These are phyloP conservation scores for Candida methanosorbosa DNA, from an alignment of 805 yeast genomes.

Conservation along the genomic window DNA sequence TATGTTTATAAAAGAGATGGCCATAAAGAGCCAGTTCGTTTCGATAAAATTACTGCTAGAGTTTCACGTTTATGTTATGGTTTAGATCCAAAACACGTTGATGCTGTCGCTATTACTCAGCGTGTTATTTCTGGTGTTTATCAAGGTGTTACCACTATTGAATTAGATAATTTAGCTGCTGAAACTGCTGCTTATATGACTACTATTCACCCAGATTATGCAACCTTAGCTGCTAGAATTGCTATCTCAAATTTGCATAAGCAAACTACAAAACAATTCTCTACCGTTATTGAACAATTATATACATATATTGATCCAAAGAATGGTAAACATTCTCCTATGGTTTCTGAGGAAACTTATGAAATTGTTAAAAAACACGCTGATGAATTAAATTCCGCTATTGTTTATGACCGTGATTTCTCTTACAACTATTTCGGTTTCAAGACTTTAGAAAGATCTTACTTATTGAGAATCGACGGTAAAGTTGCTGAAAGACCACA, in stretches of 20 bases:
- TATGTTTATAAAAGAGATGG: slow-evolving; percentile 90
- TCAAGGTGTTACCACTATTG: slow-evolving; percentile 93
- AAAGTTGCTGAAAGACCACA: slow-evolving; percentile 56
- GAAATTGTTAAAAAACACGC: slow-evolving; percentile 55
- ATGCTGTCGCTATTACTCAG: slow-evolving; percentile 93
- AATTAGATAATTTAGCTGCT: slow-evolving; percentile 74
- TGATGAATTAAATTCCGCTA: slow-evolving; percentile 62
- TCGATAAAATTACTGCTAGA: slow-evolving; percentile 94
- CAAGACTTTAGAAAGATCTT: slow-evolving; percentile 53
- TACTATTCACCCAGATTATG: slow-evolving; percentile 96
- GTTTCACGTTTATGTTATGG: slow-evolving; percentile 93
- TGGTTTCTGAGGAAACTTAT: slow-evolving; percentile 62
- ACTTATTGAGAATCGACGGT: slow-evolving; percentile 44
- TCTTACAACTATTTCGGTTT: slow-evolving; percentile 52
- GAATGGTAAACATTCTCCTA: slow-evolving; percentile 55
- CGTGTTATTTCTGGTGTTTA: slow-evolving; percentile 93
- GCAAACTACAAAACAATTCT: slow-evolving; percentile 82
- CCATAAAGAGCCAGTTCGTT: slow-evolving; percentile 87
- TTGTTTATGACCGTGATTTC: slow-evolving; percentile 63
- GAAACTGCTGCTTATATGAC: slow-evolving; percentile 98
- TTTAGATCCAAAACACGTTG: slow-evolving; percentile 83
- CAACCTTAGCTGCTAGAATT: slow-evolving; percentile 88
- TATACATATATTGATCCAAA: slow-evolving; percentile 76
- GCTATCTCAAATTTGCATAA: slow-evolving; percentile 93
- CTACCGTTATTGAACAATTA: slow-evolving; percentile 65